Evolutionary conservation across 495 filamentous ascomycete genomes (phyloP), one percentile per base, ranked within the genome.

Genomic region (Tricharina praecox): DNA sequence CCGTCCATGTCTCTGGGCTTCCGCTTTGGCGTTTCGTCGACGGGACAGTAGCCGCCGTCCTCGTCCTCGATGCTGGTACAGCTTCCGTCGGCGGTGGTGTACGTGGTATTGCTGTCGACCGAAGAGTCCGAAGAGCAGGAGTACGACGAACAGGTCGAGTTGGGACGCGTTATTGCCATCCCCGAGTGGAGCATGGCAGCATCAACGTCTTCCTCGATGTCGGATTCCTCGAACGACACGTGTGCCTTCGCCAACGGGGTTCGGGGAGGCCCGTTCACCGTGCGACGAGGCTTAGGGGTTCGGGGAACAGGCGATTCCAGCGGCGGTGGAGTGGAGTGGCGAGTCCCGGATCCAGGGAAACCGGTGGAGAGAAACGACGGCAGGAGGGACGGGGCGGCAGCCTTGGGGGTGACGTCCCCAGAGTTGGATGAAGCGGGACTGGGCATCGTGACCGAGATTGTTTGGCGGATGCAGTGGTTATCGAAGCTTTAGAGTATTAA

Each of bases 101-200:
- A 78, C 13, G 81, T 81, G 15, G 69, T 70, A 16, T 71, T 70
- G 23, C 76, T 85, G 44, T 74, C 75, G 47, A 71, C 68, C 0
- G 80, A 82, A 28, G 77, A 80, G 34, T 75, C 60, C 2, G 80
- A 85, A 2, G 80, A 84, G 58, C 81, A 73, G 3, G 80, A 84
- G 30, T 70, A 66, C 30, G 68, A 70, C 0, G 80, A 82, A 49
- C 71, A 78, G 3, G 67, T 67, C 3, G 75, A 80, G 32, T 64
- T 62, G 3, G 74, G 76, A 20, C 76, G 73, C 50, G 64, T 63
- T 26, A 78, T 68, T 37, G 55, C 58, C 16, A 62, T 52, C 2
- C 64, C 62, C 9, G 43, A 25, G 24, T 43, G 43, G 15, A 46
- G 24, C 26, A 32, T 7, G 26, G 30, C 10, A 34, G 2, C 2